Evolutionary conservation across 495 filamentous ascomycete genomes (phyloP), one percentile per base, ranked within the genome.

Genomic region (Aspergillus incahuasiensis): DNA sequence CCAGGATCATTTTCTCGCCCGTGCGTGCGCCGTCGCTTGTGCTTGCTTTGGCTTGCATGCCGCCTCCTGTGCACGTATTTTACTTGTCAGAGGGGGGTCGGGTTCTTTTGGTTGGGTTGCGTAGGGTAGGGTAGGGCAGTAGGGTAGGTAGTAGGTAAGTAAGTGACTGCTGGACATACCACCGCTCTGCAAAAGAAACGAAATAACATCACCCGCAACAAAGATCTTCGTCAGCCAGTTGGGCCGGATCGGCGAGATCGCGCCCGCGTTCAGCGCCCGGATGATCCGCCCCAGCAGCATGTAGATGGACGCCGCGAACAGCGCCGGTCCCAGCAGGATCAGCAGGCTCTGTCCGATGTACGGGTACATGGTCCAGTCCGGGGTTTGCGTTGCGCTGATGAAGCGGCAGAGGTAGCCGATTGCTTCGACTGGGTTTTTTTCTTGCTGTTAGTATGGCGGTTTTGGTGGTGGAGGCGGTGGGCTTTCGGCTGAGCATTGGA

Each of bases 241-340:
- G 6, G 48, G 41, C 1, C 54, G 53, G 32, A 64, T 55, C 0
- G 60, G 38, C n/a, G 61, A 68, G 16, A 48, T 28, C 0, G 52
- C 50, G 5, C 79, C 78, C 19, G 69, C 79, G 19, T 75, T 61
- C 2, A 77, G 63, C 7, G 71, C 50, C 5, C 59, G 67, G 43
- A 82, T 78, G 24, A 82, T 52, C 0, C 78, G 69, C 0, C 74
- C 80, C 13, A 83, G 78, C 16, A 75, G 62, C 79, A 82, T 82
- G 63, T 82, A 83, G 34, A 83, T 74, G 0, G 78, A 80, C 4
- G 80, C 79, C 0, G 79, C 75, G 50, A 73, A 72, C 12, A 79
- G 62, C 0, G 74, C 72, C 6, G 56, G 58, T 0, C 66, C 66
- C 12, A 72, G 47, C 12, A 65, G 58, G 9, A 72, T 52, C 46